A percentile compares a stretch with the other conserved stretches of the same genome.
phyloP scores from a whole-genome alignment of 2,329 filamentous ascomycete species.

The Diaporthe citri region DNA sequence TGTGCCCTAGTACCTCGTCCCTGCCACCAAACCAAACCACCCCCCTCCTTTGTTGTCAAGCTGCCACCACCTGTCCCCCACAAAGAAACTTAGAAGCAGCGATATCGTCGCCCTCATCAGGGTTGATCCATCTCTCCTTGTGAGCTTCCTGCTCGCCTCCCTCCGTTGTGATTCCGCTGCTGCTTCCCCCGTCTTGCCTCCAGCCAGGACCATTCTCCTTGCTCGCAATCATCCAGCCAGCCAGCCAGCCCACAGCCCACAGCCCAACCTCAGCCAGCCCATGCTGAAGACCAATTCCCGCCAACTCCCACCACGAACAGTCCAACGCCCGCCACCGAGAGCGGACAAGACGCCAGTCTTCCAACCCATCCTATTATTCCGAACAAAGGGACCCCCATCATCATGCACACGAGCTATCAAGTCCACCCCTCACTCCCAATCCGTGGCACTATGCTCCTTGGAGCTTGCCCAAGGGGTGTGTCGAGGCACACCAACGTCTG shows the following conservation, averaged over 20 bases:
- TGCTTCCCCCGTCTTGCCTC: background rate
- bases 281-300: background rate
- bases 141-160: background rate
- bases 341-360: slow-evolving; percentile 8
- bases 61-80: slow-evolving; percentile 13
- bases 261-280: slow-evolving; percentile 6
- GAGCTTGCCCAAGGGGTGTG: slow-evolving; percentile 18
- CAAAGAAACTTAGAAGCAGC: slow-evolving; percentile 25
- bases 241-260: background rate
- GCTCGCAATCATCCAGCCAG: background rate
- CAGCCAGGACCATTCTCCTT: background rate
- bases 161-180: background rate
- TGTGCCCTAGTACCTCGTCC: slow-evolving; percentile 11
- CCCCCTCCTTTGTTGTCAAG: slow-evolving; percentile 26
- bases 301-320: background rate
- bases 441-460: slow-evolving; percentile 1
- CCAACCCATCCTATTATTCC: background rate
- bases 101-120: slow-evolving; percentile 23
- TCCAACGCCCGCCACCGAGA: slow-evolving; percentile 9
- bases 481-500: slow-evolving; percentile 24
- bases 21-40: slow-evolving; percentile 1
- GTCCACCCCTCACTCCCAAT: background rate
- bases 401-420: slow-evolving; percentile 6
- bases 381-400: slow-evolving; percentile 8
- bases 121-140: slow-evolving; percentile 8